Base-by-base conservation (phyloP, 768 basidiomycete genomes). In the Dioszegia hungarica region DNA sequence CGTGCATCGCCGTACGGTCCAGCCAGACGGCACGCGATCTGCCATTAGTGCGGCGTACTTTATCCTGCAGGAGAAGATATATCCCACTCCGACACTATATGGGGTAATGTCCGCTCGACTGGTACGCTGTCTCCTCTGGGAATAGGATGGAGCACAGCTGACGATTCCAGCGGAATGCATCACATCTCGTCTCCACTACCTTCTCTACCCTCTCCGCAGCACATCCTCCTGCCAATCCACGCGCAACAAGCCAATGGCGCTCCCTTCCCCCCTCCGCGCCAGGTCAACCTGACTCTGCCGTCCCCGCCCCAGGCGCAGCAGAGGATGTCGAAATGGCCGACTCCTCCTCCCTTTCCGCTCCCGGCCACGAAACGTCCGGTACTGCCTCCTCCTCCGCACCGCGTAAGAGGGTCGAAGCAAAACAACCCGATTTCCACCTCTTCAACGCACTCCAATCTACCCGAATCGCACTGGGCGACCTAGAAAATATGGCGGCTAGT, bases 21-120 rank as follows among this genome's bases (percentile, higher is more conserved):
- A 59, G 14, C 34, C 43, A 3, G 54, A 57, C 20, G 71, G 66
- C 4, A 40, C 33, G 22, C 53, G 64, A 44, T 57, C 57, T 37
- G 53, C 41, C 19, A 64, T 70, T 3, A 48, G 43, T 12, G 68
- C 54, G 12, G 43, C 53, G 25, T 73, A 59, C 36, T 69, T 69
- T 41, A 63, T 73, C 24, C 34, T 73, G 29, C 56, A 68, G 3
- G 68, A 63, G 4, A 70, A 61, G 55, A 57, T 73, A 28, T 73
- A 73, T 55, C 66, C 62, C 17, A 63, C 63, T 27, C 71, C 71
- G 4, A 62, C 68, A 4, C 31, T 73, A 28, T 68, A 64, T 34
- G 66, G 67, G 29, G 66, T 67, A 5, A 57, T 67, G 31, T 45
- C 60, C 15, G 60, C 57, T 31, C 40, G 65, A 27, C 54, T 70